phyloP scores from a whole-genome alignment of 192 early-diverging fungal species.

The Rhizophlyctis rosea region DNA sequence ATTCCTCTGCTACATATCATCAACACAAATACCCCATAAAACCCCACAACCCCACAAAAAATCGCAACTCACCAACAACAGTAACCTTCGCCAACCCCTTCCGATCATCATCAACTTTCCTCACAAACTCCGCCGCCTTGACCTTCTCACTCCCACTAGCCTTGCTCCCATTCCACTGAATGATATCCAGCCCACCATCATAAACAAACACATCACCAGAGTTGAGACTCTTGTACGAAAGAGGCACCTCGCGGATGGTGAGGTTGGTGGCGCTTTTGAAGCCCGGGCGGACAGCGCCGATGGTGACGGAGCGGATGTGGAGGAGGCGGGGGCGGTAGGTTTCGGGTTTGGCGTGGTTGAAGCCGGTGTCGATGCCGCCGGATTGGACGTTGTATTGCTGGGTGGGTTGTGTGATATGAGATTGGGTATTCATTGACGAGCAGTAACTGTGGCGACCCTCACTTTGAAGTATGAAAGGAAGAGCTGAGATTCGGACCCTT shows the following conservation, averaged over 20 bases:
- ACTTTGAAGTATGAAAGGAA: slow-evolving; percentile 69
- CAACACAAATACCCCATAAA: too few species aligned
- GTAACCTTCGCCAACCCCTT: slow-evolving; percentile 56
- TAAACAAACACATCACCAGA: slow-evolving; percentile 74
- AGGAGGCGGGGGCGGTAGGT: slow-evolving; percentile 46
- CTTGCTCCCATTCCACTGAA: slow-evolving; percentile 67
- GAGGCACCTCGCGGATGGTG: slow-evolving; percentile 60
- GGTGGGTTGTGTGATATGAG: not conserved
- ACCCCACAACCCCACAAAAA: too few species aligned
- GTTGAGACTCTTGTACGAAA: slow-evolving; percentile 53
- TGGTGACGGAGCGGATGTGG: slow-evolving; percentile 47
- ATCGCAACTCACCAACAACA: slow-evolving; percentile 57
- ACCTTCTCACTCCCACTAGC: slow-evolving; percentile 63
- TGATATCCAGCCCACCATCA: slow-evolving; percentile 63
- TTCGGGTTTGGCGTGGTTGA: slow-evolving; percentile 57
- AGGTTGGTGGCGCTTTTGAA: slow-evolving; percentile 34
- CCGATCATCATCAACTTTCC: slow-evolving; percentile 59
- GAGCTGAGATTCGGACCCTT: slow-evolving; percentile 60
- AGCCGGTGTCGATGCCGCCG: slow-evolving; percentile 73
- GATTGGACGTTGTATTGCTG: slow-evolving; percentile 38
- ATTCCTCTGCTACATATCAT: too few species aligned
- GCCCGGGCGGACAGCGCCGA: slow-evolving; percentile 24
- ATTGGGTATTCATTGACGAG: not conserved
- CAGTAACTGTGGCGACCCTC: not conserved
- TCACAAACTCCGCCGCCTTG: slow-evolving; percentile 66